These are phyloP conservation scores for Martensiomyces pterosporus DNA, from an alignment of 192 early-diverging fungal genomes.

Conservation along the genomic window DNA sequence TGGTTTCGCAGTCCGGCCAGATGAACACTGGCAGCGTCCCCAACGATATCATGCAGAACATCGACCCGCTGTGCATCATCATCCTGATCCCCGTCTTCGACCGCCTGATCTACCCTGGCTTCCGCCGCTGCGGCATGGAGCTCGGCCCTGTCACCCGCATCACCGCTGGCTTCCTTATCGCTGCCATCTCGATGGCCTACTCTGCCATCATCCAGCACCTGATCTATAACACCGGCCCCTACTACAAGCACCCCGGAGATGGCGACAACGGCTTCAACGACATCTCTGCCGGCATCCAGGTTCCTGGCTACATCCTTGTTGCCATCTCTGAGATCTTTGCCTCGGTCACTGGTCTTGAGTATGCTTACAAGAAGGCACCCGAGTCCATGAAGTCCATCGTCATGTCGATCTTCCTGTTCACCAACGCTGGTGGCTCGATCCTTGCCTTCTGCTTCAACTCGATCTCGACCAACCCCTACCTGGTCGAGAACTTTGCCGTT, in stretches of 20 bases:
- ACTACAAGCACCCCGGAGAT: slow-evolving; percentile 38
- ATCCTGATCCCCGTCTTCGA: slow-evolving; percentile 58
- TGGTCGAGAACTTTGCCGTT: slow-evolving; percentile 62
- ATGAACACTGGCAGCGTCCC: slow-evolving; percentile 56
- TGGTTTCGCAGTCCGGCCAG: slow-evolving; percentile 59
- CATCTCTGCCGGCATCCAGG: slow-evolving; percentile 54
- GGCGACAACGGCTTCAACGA: slow-evolving; percentile 49
- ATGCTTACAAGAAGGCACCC: slow-evolving; percentile 59
- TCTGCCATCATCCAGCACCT: slow-evolving; percentile 56
- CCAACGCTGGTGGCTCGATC: slow-evolving; percentile 56
- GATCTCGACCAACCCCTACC: slow-evolving; percentile 52
- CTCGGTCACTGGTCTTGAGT: slow-evolving; percentile 64
- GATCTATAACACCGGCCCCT: slow-evolving; percentile 54
- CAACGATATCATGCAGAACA: slow-evolving; percentile 62
- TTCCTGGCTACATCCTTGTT: slow-evolving; percentile 56
- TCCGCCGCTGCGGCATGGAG: slow-evolving; percentile 53
- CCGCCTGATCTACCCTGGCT: slow-evolving; percentile 51
- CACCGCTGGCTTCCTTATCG: slow-evolving; percentile 54
- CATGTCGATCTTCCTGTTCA: slow-evolving; percentile 57
- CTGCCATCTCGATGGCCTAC: slow-evolving; percentile 56
- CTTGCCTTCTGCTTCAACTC: slow-evolving; percentile 57
- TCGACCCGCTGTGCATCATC: slow-evolving; percentile 56
- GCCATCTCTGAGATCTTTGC: slow-evolving; percentile 60
- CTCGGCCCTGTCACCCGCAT: slow-evolving; percentile 57
- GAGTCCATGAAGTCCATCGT: slow-evolving; percentile 60